Conservation (phyloP, 2,329 filamentous ascomycete species). For the Graphilbum fragrans region DNA sequence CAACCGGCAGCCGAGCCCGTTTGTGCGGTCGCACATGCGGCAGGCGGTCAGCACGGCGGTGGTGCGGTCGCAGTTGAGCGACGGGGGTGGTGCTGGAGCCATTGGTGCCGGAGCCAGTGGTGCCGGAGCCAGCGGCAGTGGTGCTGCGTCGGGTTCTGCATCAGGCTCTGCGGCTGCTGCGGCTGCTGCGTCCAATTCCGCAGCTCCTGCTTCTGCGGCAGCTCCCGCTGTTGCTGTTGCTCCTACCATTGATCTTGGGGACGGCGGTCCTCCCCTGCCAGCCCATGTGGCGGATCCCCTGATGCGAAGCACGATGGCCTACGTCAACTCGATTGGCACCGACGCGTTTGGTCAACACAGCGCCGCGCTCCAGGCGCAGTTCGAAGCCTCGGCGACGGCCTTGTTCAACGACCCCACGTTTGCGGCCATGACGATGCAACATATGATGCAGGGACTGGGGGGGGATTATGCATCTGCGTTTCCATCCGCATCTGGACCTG, state of each 20-base stretch:
- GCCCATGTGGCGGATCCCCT: too few relatives aligned
- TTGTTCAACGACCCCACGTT: too few relatives aligned
- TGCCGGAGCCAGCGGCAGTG: not conserved
- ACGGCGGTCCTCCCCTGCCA: not conserved
- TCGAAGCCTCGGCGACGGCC: too few relatives aligned
- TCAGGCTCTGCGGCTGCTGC: not conserved
- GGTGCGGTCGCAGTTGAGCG: conserved; percentile 31
- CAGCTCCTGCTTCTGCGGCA: not conserved
- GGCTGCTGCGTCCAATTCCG: not conserved
- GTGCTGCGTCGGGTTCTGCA: not conserved
- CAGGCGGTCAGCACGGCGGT: conserved; percentile 34
- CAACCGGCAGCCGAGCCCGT: conserved; percentile 35
- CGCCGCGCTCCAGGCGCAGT: too few relatives aligned
- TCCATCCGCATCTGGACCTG: too few relatives aligned
- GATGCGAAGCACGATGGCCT: too few relatives aligned
- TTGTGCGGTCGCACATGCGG: conserved; percentile 34
- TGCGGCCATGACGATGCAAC: too few relatives aligned
- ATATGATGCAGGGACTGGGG: too few relatives aligned
- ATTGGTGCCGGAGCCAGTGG: not conserved
- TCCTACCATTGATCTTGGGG: not conserved
- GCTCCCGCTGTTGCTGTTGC: not conserved
- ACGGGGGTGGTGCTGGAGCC: conserved; percentile 13
- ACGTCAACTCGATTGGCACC: too few relatives aligned
- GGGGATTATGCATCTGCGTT: too few relatives aligned
- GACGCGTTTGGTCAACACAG: too few relatives aligned